Base-by-base conservation (phyloP, 805 yeast species). In the Saccharomycopsis olivae region DNA sequence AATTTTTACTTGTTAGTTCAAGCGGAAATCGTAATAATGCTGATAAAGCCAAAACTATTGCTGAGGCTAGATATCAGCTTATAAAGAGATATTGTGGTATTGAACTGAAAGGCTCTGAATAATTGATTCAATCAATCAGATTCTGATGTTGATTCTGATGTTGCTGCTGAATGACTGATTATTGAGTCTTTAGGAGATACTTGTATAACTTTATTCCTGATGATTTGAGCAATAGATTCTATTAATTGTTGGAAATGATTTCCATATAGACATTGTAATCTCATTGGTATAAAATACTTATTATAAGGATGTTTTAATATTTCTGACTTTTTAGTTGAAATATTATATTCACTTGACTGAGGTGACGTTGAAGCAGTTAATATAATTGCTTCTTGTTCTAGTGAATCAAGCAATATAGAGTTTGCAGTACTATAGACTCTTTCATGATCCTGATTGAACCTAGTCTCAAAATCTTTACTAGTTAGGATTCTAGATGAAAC, bases 251-350 rank as follows among this genome's bases (percentile, higher is more conserved):
- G 10, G 25, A 8, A 23, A 8, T 23, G 6, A 8, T 23, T 10
- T 8, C 25, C 10, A 23, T 23, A 23, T 10, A 23, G 16, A 27
- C 32, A 23, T 21, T 27, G 31, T 13, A 35, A 14, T 9, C 17
- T 4, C n/a, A 15, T 15, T 13, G 38, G 38, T 25, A 35, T 31
- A 35, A 25, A 35, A 4, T 14, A 8, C n/a, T 8, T 5, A 9
- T 35, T 35, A 16, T n/a, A 35, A 18, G 23, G 31, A 28, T 35
- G 38, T 18, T 35, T 35, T 4, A 35, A 8, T 23, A 6, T 23
- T 23, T 23, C 25, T 23, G 10, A 23, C 25, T 10, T 23, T 8
- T 23, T 23, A 23, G 6, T 6, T 8, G 25, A 6, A 23, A 8
- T 8, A 23, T 10, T 8, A 23, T 8, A 23, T 23, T 23, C 10